These are phyloP conservation scores for Ochetophila trinervis DNA, from an alignment of 306 rosid genomes.

Conservation along the genomic window DNA sequence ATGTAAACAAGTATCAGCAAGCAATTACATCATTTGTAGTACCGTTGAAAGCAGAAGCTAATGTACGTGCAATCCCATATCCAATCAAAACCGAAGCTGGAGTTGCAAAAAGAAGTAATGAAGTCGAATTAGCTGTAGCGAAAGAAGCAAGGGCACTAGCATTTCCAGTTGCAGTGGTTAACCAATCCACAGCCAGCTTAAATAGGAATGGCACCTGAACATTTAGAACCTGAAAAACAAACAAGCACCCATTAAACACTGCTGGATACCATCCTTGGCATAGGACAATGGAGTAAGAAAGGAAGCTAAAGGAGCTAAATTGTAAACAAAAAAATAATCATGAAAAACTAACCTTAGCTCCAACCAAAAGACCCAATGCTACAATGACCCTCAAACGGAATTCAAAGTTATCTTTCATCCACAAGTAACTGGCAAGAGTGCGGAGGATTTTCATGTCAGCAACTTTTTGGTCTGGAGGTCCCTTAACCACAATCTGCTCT, in stretches of 20 bases:
- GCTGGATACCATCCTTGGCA: neutral
- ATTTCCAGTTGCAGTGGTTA: slow-evolving; percentile 65
- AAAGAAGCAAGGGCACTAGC: slow-evolving; percentile 60
- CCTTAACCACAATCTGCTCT: slow-evolving; percentile 28
- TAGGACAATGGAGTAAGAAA: neutral
- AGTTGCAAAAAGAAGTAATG: slow-evolving; percentile 66
- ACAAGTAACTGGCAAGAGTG: slow-evolving; percentile 81
- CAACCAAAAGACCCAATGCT: slow-evolving; percentile 79
- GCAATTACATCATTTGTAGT: slow-evolving; percentile 56
- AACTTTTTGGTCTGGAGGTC: slow-evolving; percentile 28
- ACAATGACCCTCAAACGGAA: slow-evolving; percentile 75
- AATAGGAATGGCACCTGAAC: slow-evolving; percentile 97
- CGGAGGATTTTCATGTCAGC: slow-evolving; percentile 58
- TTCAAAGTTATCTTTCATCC: slow-evolving; percentile 86
- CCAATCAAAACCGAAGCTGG: slow-evolving; percentile 86
- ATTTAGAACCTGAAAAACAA: slow-evolving; percentile 67
- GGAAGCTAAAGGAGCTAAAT: neutral
- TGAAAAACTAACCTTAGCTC: slow-evolving; percentile 68
- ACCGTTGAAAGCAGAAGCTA: slow-evolving; percentile 96
- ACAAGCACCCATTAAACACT: slow-evolving; percentile 15
- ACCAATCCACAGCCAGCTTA: slow-evolving; percentile 93
- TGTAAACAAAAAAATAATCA: neutral
- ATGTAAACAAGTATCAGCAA: slow-evolving; percentile 34
- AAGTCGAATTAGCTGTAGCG: slow-evolving; percentile 54
- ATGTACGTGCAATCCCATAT: slow-evolving; percentile 87